Conservation (phyloP, 768 basidiomycete species). For the Gymnopilus junonius region DNA sequence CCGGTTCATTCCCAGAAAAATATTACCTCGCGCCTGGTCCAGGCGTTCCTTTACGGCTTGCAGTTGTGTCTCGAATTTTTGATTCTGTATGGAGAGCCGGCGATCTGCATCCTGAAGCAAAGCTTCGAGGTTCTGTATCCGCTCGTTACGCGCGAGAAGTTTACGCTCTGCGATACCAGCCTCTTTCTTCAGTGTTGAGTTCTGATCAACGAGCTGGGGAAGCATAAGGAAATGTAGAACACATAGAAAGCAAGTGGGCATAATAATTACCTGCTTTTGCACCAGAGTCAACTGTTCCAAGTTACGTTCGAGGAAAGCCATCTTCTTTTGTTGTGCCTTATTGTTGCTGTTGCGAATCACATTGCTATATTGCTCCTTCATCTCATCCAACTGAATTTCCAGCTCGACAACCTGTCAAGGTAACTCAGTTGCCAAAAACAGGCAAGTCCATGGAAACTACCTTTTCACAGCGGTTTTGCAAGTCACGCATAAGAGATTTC, state of each 20-base stretch:
- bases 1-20: background rate
- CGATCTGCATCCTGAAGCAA: slow-evolving; percentile 94
- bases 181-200: slow-evolving; percentile 96
- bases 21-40: slow-evolving; percentile 89
- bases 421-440: slow-evolving; percentile 1
- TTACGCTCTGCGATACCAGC: slow-evolving; percentile 97
- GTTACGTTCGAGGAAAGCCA: slow-evolving; percentile 97
- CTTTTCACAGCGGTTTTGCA: slow-evolving; percentile 99
- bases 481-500: slow-evolving; percentile 97
- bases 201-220: slow-evolving; percentile 93
- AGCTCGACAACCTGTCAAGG: slow-evolving; percentile 88
- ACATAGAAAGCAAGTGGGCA: slow-evolving; percentile 9
- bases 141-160: slow-evolving; percentile 93
- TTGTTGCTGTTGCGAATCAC: slow-evolving; percentile 98
- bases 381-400: slow-evolving; percentile 98
- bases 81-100: slow-evolving; percentile 88
- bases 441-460: slow-evolving; percentile 41
- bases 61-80: slow-evolving; percentile 93
- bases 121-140: slow-evolving; percentile 95
- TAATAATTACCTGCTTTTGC: slow-evolving; percentile 84
- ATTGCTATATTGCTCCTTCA: slow-evolving; percentile 98
- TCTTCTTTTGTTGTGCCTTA: slow-evolving; percentile 99
- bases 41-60: slow-evolving; percentile 91
- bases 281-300: slow-evolving; percentile 93
- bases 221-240: slow-evolving; percentile 15